Evolutionary conservation across 495 filamentous ascomycete species (phyloP).

Genomic region (Ramalina intermedia): DNA sequence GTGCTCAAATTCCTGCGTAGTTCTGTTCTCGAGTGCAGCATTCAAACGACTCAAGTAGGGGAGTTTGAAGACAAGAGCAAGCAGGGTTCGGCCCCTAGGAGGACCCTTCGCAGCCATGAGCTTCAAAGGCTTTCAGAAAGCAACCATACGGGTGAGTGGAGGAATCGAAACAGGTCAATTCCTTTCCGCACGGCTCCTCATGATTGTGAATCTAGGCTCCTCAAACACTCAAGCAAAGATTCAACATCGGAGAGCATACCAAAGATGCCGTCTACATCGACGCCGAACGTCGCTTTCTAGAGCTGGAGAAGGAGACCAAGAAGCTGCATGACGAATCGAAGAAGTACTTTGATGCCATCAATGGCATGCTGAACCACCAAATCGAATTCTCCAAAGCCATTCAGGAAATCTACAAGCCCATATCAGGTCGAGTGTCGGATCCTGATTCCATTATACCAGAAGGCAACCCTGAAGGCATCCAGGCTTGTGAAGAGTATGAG

Average conservation of each 20-base stretch:
- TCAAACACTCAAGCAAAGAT: constrained; percentile 77
- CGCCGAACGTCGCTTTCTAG: constrained; percentile 83
- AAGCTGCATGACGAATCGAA: constrained; percentile 87
- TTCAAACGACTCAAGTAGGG: too few relatives aligned
- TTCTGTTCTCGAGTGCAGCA: too few relatives aligned
- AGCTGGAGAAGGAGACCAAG: constrained; percentile 92
- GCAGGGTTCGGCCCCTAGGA: too few relatives aligned
- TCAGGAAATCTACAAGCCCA: constrained; percentile 94
- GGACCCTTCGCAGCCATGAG: constrained; percentile 49
- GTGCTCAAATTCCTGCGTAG: too few relatives aligned
- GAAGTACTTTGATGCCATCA: constrained; percentile 94
- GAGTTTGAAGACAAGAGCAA: too few relatives aligned
- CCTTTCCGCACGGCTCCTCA: not conserved
- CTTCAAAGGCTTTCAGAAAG: constrained; percentile 91
- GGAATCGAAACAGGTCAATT: not conserved
- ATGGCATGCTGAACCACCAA: constrained; percentile 94
- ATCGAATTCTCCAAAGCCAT: constrained; percentile 96
- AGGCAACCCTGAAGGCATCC: constrained; percentile 88
- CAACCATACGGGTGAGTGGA: constrained; percentile 55
- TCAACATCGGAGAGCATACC: constrained; percentile 85
- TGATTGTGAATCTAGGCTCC: constrained; percentile 44
- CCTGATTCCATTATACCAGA: constrained; percentile 65
- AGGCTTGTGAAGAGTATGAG: constrained; percentile 94
- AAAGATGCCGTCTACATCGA: constrained; percentile 92
- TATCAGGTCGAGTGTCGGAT: constrained; percentile 89